phyloP scores from a whole-genome alignment of 2,329 filamentous ascomycete genomes.

The Fusarium subglutinans region DNA sequence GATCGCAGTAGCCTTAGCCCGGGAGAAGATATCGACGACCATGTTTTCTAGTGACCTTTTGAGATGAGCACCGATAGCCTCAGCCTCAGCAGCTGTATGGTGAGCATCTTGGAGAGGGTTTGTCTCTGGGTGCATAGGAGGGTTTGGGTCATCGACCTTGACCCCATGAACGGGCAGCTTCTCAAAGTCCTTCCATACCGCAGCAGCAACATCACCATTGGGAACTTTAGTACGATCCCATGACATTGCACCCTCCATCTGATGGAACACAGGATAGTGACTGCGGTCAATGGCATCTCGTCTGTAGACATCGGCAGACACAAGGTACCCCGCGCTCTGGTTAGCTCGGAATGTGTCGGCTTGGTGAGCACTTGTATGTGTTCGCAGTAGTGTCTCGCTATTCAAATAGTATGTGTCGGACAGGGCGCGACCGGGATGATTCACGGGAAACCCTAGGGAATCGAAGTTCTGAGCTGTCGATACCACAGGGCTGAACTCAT shows the following conservation, averaged over 20 bases:
- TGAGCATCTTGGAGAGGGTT: constrained; percentile 83
- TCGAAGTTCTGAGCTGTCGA: constrained; percentile 92
- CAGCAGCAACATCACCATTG: constrained; percentile 66
- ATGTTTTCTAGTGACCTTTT: constrained; percentile 90
- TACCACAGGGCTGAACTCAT: constrained; percentile 83
- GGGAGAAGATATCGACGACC: constrained; percentile 87
- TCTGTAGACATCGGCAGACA: constrained; percentile 94
- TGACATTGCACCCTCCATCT: constrained; percentile 94
- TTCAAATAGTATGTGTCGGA: constrained; percentile 98
- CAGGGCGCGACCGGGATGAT: constrained; percentile 86
- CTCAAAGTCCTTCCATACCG: constrained; percentile 76
- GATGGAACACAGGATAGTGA: constrained; percentile 97
- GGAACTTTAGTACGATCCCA: constrained; percentile 78
- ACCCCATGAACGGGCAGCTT: constrained; percentile 78
- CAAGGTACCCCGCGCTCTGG: constrained; percentile 81
- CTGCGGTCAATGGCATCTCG: constrained; percentile 93
- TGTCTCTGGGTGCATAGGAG: constrained; percentile 76
- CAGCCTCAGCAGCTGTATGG: constrained; percentile 79
- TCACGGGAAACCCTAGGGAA: constrained; percentile 87
- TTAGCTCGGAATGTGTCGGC: constrained; percentile 80
- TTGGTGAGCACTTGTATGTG: constrained; percentile 95
- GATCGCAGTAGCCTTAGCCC: constrained; percentile 73
- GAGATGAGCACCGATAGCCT: constrained; percentile 84
- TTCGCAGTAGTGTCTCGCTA: constrained; percentile 81
- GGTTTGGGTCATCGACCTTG: constrained; percentile 84